Conservation (phyloP, 2,329 filamentous ascomycete genomes). For the Conoideocrella luteorostrata region DNA sequence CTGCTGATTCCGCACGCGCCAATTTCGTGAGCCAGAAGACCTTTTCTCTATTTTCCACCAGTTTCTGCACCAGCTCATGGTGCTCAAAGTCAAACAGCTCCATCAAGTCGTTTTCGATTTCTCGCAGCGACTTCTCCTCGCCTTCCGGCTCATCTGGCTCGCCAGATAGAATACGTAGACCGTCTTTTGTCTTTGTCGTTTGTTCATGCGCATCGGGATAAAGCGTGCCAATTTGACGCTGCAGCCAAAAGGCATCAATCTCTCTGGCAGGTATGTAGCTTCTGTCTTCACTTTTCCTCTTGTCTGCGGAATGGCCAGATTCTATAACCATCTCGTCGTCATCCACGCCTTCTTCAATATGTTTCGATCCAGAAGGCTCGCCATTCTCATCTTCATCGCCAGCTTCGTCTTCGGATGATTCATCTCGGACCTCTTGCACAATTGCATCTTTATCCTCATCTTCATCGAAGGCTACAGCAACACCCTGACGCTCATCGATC, state of each 20-base stretch:
- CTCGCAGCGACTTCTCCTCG: constrained; percentile 77
- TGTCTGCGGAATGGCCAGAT: constrained; percentile 45
- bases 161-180: constrained; percentile 75
- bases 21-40: constrained; percentile 92
- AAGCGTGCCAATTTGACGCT: constrained; percentile 80
- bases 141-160: constrained; percentile 63
- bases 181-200: constrained; percentile 83
- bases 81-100: constrained; percentile 97
- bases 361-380: constrained; percentile 19
- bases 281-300: constrained; percentile 44
- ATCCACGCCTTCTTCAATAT: constrained; percentile 41
- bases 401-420: constrained; percentile 75
- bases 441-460: constrained; percentile 76
- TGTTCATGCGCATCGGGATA: constrained; percentile 91
- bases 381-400: constrained; percentile 45
- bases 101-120: constrained; percentile 98
- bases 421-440: constrained; percentile 81
- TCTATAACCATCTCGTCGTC: constrained; percentile 87
- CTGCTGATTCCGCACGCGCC: constrained; percentile 73
- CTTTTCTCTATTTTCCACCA: constrained; percentile 88
- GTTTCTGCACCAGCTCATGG: constrained; percentile 82
- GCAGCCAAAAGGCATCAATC: constrained; percentile 96
- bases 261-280: constrained; percentile 73
- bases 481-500: constrained; percentile 89
- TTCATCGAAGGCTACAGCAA: constrained; percentile 94